These are phyloP conservation scores for Abortiporus biennis DNA, from an alignment of 1,284 basidiomycete species.

Conservation along the genomic window DNA sequence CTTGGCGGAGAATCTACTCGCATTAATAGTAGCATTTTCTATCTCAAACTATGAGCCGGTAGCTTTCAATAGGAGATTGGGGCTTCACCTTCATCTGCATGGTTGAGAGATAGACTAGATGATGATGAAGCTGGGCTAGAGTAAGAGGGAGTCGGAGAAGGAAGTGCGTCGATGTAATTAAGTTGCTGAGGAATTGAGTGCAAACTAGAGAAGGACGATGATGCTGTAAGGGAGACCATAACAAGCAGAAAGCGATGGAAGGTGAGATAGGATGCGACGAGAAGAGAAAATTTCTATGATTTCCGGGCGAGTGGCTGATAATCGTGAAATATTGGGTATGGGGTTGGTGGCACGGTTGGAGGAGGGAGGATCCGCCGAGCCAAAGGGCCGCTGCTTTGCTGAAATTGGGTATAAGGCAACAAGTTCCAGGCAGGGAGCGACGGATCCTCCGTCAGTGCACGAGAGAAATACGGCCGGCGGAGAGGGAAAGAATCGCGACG, in stretches of 20 bases:
- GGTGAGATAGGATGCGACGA: slow-evolving; percentile 12
- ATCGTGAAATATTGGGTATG: slow-evolving; percentile 19
- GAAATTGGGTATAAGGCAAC: slow-evolving; percentile 33
- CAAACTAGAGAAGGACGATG: slow-evolving; percentile 33
- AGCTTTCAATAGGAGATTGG: not conserved
- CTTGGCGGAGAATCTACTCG: slow-evolving; percentile 37
- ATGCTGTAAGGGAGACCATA: slow-evolving; percentile 38
- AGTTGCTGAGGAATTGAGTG: slow-evolving; percentile 23
- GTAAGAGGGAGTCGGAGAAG: slow-evolving; percentile 32
- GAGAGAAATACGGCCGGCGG: not conserved
- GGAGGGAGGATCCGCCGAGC: slow-evolving; percentile 53
- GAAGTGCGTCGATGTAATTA: slow-evolving; percentile 25
- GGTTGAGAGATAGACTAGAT: slow-evolving; percentile 44
- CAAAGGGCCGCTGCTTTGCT: slow-evolving; percentile 33
- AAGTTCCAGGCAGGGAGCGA: slow-evolving; percentile 39
- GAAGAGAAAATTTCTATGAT: not conserved
- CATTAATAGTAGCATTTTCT: slow-evolving; percentile 69
- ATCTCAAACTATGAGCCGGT: slow-evolving; percentile 13
- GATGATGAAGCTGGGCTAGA: slow-evolving; percentile 42
- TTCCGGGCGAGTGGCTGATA: too few species aligned
- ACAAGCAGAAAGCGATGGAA: slow-evolving; percentile 26
- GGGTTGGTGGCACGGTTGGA: slow-evolving; percentile 20
- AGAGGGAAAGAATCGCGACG: not conserved
- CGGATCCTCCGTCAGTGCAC: slow-evolving; percentile 34
- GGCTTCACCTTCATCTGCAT: slow-evolving; percentile 51